These are phyloP conservation scores for Clavispora phyllophila DNA, from an alignment of 805 yeast species.

Conservation along the genomic window DNA sequence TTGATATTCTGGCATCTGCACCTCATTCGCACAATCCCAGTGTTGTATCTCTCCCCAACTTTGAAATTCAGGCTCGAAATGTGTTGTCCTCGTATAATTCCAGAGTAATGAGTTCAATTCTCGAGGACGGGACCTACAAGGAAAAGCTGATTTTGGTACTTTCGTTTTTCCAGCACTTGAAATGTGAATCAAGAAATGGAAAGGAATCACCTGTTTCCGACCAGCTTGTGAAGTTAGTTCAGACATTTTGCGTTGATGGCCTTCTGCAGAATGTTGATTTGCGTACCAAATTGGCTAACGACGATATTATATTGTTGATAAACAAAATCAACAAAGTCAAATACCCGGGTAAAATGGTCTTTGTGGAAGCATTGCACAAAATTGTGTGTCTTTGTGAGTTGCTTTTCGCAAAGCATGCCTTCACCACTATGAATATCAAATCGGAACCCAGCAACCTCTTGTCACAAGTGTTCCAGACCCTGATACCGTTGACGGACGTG, in stretches of 20 bases:
- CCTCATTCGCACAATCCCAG: slow-evolving; percentile 13
- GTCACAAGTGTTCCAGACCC: slow-evolving; percentile 3
- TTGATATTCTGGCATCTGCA: slow-evolving; percentile 13
- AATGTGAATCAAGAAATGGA: neutral
- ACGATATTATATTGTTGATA: neutral
- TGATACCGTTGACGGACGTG: slow-evolving; percentile 7
- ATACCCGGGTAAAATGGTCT: slow-evolving; percentile 10
- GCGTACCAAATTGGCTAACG: neutral
- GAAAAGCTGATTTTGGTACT: slow-evolving; percentile 13
- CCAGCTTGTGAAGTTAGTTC: neutral
- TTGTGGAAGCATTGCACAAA: slow-evolving; percentile 12
- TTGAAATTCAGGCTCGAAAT: neutral
- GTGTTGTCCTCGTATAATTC: neutral
- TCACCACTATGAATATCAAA: neutral
- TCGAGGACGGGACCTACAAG: slow-evolving; percentile 14
- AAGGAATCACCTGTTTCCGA: neutral
- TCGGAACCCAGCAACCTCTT: slow-evolving; percentile 2
- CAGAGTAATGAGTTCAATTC: slow-evolving; percentile 8
- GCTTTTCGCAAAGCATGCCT: slow-evolving; percentile 6
- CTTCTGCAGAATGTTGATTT: neutral
- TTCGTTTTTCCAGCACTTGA: slow-evolving; percentile 4
- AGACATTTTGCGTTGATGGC: neutral
- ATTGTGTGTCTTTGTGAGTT: slow-evolving; percentile 10
- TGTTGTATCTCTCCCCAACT: slow-evolving; percentile 9
- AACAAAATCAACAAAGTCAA: neutral